phyloP scores from a whole-genome alignment of 768 basidiomycete species.

The Rhodotorula taiwanensis region DNA sequence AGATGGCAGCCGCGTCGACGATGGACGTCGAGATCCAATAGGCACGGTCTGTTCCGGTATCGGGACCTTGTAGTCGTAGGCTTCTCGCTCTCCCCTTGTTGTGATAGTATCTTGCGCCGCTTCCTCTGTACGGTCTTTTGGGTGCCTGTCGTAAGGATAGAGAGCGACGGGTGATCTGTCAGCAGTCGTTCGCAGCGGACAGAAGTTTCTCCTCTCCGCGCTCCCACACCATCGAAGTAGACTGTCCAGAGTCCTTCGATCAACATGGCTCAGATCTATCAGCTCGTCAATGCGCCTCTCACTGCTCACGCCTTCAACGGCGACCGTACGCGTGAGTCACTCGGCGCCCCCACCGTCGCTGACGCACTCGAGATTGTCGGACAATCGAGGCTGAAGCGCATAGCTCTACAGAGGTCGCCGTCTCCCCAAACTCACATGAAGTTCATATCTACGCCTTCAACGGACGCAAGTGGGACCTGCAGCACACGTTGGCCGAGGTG shows the following conservation, averaged over 20 bases:
- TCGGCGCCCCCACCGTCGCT: neutral
- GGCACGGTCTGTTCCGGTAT: neutral
- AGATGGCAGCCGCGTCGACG: constrained; percentile 58
- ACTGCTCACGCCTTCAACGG: constrained; percentile 86
- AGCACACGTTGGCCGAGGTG: constrained; percentile 81
- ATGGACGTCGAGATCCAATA: constrained; percentile 49
- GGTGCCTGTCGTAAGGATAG: too few relatives aligned
- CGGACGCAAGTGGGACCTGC: constrained; percentile 60
- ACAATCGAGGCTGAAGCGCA: neutral
- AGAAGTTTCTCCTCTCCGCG: neutral
- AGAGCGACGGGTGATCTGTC: too few relatives aligned
- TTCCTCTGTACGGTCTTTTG: too few relatives aligned
- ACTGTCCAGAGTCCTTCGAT: constrained; percentile 18
- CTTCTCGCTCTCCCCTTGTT: too few relatives aligned
- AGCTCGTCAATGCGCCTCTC: constrained; percentile 54
- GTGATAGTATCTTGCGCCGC: neutral
- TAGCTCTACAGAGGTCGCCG: constrained; percentile 64
- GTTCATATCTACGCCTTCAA: constrained; percentile 68
- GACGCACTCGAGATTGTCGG: neutral
- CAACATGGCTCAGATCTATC: constrained; percentile 9
- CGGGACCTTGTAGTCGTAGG: too few relatives aligned
- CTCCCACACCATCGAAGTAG: constrained; percentile 1
- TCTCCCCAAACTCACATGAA: constrained; percentile 83
- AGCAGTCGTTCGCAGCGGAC: too few relatives aligned
- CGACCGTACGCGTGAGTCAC: constrained; percentile 73